phyloP scores from a whole-genome alignment of 192 early-diverging fungal species.

The Dissophora ornata region DNA sequence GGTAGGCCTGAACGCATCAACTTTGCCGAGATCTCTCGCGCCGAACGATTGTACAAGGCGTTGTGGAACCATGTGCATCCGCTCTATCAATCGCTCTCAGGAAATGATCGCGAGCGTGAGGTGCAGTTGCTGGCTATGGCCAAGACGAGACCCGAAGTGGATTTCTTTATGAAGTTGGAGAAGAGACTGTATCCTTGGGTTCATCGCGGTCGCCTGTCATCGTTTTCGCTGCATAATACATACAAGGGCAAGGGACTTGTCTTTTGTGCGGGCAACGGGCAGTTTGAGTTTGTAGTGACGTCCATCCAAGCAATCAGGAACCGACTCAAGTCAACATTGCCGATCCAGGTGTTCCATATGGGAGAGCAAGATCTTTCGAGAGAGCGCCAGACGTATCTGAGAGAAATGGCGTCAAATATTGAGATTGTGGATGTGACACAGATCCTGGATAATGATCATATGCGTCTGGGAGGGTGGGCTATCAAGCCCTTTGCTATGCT shows the following conservation, averaged over 20 bases:
- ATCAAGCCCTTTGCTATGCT: constrained; percentile 77
- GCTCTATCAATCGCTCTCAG: constrained; percentile 42
- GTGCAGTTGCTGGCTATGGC: constrained; percentile 19
- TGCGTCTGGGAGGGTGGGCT: constrained; percentile 70
- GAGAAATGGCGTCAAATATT: constrained; percentile 39
- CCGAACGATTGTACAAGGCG: constrained; percentile 55
- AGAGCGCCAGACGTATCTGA: constrained; percentile 46
- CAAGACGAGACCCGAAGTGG: constrained; percentile 22
- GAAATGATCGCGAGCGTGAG: constrained; percentile 23
- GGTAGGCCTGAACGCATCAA: constrained; percentile 33
- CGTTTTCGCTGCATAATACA: constrained; percentile 49
- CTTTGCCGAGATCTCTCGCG: constrained; percentile 51
- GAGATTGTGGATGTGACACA: constrained; percentile 55
- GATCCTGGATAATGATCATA: constrained; percentile 52
- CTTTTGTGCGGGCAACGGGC: constrained; percentile 60
- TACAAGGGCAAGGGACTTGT: constrained; percentile 57
- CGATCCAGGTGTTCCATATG: constrained; percentile 72
- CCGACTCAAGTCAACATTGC: constrained; percentile 57
- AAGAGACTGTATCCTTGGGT: constrained; percentile 57
- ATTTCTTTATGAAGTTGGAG: constrained; percentile 52
- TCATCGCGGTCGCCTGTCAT: constrained; percentile 33
- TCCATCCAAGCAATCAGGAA: constrained; percentile 54
- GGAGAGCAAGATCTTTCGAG: constrained; percentile 57
- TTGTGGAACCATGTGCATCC: constrained; percentile 59
- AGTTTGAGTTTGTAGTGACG: constrained; percentile 55